Evolutionary conservation across 1,284 basidiomycete species (phyloP).

Genomic region (Mycosarcoma mackinlayi): DNA sequence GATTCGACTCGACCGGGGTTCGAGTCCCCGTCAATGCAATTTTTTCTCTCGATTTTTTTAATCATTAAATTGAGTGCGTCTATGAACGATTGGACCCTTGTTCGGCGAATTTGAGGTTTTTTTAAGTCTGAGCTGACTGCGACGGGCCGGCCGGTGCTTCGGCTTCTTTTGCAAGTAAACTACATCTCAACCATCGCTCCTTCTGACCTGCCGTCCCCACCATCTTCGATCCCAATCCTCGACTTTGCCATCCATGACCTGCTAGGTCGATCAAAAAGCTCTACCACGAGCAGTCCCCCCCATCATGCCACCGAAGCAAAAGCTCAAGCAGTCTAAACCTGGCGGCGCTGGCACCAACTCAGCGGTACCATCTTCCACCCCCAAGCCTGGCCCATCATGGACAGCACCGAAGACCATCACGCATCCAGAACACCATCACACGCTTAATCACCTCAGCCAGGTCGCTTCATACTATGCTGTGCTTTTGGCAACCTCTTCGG

Average conservation of each 20-base stretch:
- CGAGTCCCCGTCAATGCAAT: constrained; percentile 58
- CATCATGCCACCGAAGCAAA: constrained; percentile 16
- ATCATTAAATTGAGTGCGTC: too few species aligned
- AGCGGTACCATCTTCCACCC: neutral
- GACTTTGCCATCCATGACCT: neutral
- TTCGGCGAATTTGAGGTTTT: neutral
- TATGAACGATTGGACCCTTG: neutral
- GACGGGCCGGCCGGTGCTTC: too few species aligned
- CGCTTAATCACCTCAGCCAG: constrained; percentile 42
- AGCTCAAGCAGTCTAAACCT: constrained; percentile 16
- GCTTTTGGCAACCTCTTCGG: constrained; percentile 4
- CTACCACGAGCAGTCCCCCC: neutral
- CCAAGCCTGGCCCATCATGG: constrained; percentile 12
- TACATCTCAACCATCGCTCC: too few species aligned
- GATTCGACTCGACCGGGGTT: constrained; percentile 58
- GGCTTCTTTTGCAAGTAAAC: too few species aligned
- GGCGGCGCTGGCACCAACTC: neutral
- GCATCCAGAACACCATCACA: constrained; percentile 46
- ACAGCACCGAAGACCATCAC: constrained; percentile 30
- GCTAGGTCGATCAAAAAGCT: neutral
- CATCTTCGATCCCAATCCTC: neutral
- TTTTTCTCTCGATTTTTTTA: constrained; percentile 9
- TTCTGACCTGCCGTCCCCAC: neutral
- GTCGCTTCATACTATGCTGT: constrained; percentile 36
- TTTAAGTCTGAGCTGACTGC: neutral